A percentile compares a stretch with the other conserved stretches of the same genome.
These are phyloP conservation scores for Xylaria polymorpha DNA, from an alignment of 2,329 filamentous ascomycete species.

Conservation along the genomic window DNA sequence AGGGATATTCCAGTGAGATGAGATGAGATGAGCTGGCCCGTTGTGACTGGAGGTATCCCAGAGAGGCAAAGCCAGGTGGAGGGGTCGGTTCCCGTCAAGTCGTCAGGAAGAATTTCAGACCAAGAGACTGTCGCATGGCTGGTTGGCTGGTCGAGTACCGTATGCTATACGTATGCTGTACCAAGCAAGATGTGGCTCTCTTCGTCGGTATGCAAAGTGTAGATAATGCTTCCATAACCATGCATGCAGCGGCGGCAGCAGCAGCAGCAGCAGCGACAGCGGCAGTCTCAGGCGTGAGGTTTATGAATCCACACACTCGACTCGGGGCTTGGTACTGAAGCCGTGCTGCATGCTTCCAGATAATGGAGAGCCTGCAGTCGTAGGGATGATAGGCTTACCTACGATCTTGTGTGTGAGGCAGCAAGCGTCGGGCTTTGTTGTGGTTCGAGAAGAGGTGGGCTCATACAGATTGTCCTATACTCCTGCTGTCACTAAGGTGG, in stretches of 20 bases:
- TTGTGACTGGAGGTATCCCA: constrained; percentile 25
- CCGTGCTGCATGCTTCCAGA: constrained; percentile 28
- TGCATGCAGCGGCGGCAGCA: constrained; percentile 15
- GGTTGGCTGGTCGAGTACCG: constrained; percentile 21
- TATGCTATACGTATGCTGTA: constrained; percentile 11
- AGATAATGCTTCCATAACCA: constrained; percentile 17
- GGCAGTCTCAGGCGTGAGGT: constrained; percentile 11
- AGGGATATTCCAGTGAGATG: constrained; percentile 32
- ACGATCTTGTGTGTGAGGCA: constrained; percentile 28
- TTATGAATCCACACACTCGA: constrained; percentile 24
- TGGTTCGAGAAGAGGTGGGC: constrained; percentile 37
- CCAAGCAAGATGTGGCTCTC: constrained; percentile 11
- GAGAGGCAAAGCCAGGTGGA: constrained; percentile 27
- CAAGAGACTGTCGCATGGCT: constrained; percentile 18
- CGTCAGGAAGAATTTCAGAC: constrained; percentile 13
- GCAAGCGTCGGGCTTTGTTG: constrained; percentile 39
- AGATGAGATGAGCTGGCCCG: constrained; percentile 37
- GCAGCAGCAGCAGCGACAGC: not conserved
- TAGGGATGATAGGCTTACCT: constrained; percentile 9
- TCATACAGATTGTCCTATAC: constrained; percentile 13
- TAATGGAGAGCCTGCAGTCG: constrained; percentile 20
- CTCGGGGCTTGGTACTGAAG: constrained; percentile 8
- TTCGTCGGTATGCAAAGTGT: constrained; percentile 21
- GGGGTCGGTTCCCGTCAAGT: constrained; percentile 6
- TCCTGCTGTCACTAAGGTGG: not conserved